Evolutionary conservation across 2,329 filamentous ascomycete species (phyloP).

Genomic region (Cercospora janseana): DNA sequence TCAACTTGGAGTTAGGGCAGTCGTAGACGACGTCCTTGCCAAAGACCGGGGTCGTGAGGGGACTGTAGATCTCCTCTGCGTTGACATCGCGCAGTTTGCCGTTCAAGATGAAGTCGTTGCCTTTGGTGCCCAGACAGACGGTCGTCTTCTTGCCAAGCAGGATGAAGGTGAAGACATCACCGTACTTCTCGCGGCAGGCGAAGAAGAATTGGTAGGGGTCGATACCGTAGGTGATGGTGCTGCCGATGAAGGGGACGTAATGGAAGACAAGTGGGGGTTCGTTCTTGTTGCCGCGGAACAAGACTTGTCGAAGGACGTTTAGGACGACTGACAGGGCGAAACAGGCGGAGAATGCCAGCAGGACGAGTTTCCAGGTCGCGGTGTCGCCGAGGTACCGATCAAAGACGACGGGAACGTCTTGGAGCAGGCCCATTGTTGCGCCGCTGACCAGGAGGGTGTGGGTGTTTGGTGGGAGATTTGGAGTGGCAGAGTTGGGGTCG

Average conservation of each 20-base stretch:
- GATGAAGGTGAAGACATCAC: constrained; percentile 86
- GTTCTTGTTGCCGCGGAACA: constrained; percentile 65
- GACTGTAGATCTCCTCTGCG: constrained; percentile 85
- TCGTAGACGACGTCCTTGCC: constrained; percentile 87
- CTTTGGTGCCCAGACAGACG: constrained; percentile 74
- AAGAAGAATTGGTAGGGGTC: constrained; percentile 87
- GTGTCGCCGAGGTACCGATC: constrained; percentile 25
- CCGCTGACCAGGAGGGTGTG: constrained; percentile 3
- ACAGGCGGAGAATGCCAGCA: constrained; percentile 48
- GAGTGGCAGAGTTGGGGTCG: not conserved
- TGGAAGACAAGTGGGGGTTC: constrained; percentile 63
- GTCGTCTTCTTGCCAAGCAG: constrained; percentile 87
- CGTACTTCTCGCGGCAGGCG: constrained; percentile 72
- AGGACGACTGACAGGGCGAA: constrained; percentile 61
- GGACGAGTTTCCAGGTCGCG: constrained; percentile 45
- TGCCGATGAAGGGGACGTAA: constrained; percentile 73
- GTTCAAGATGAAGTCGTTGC: constrained; percentile 89
- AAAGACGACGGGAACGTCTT: constrained; percentile 25
- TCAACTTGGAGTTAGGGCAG: constrained; percentile 85
- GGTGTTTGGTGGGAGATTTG: not conserved
- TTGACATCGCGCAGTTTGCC: constrained; percentile 86
- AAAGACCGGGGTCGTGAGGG: constrained; percentile 69
- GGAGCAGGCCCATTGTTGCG: constrained; percentile 36
- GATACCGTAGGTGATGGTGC: constrained; percentile 91
- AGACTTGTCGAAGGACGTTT: constrained; percentile 76